Evolutionary conservation across 2,329 filamentous ascomycete genomes (phyloP).

Genomic region (Hortaea werneckii): DNA sequence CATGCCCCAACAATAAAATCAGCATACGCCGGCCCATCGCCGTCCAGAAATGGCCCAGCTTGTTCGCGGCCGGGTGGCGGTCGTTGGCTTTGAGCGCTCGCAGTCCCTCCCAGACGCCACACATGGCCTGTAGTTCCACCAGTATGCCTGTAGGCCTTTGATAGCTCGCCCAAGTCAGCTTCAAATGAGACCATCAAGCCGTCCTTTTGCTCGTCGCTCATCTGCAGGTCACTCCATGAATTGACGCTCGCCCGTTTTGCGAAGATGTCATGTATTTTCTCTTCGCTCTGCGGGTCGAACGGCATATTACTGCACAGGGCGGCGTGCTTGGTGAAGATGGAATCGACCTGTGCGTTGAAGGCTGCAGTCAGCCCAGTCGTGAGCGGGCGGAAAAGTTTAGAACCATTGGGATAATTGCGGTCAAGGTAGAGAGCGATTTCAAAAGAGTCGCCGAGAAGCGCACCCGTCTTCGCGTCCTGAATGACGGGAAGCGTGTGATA

Average conservation of each 20-base stretch:
- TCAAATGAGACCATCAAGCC: slow-evolving; percentile 33
- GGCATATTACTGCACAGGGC: slow-evolving; percentile 36
- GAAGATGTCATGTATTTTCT: slow-evolving; percentile 39
- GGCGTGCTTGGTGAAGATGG: slow-evolving; percentile 40
- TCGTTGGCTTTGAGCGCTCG: slow-evolving; percentile 10
- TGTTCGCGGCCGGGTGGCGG: slow-evolving; percentile 6
- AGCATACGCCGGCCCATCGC: slow-evolving; percentile 38
- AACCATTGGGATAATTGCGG: slow-evolving; percentile 37
- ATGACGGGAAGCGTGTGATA: slow-evolving; percentile 53
- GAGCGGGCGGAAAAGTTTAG: slow-evolving; percentile 40
- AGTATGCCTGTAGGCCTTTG: slow-evolving; percentile 31
- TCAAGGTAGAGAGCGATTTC: slow-evolving; percentile 55
- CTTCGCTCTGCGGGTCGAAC: slow-evolving; percentile 41
- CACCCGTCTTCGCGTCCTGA: slow-evolving; percentile 32
- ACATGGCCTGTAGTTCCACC: slow-evolving; percentile 17
- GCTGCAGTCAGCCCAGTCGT: slow-evolving; percentile 27
- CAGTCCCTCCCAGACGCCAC: slow-evolving; percentile 12
- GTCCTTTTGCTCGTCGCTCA: slow-evolving; percentile 30
- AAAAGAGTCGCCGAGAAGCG: slow-evolving; percentile 50
- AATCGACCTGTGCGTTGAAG: slow-evolving; percentile 49
- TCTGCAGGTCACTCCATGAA: slow-evolving; percentile 35
- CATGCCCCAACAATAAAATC: slow-evolving; percentile 50
- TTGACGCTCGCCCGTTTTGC: slow-evolving; percentile 34
- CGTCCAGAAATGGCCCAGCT: slow-evolving; percentile 42
- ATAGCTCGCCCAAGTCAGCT: slow-evolving; percentile 33